These are phyloP conservation scores for Penicillium diatomitis DNA, from an alignment of 495 filamentous ascomycete species.

Conservation along the genomic window DNA sequence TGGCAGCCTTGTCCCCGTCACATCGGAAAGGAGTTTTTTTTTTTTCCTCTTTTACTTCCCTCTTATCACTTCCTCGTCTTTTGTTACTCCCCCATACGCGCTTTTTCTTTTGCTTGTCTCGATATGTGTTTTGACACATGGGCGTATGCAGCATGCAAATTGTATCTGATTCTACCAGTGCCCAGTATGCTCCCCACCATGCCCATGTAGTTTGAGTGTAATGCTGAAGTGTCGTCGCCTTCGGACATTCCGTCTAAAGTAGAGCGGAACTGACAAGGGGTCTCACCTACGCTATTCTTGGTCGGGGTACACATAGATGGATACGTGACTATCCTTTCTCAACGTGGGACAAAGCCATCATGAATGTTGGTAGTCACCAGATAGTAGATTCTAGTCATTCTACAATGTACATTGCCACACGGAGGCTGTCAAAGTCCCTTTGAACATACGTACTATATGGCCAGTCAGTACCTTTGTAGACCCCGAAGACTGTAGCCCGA, in stretches of 20 bases:
- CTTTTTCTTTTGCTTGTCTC: not conserved
- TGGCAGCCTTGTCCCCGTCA: slow-evolving; percentile 11
- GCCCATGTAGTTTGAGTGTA: too few species aligned
- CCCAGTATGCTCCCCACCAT: too few species aligned
- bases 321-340: too few species aligned
- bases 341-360: too few species aligned
- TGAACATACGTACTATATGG: not conserved
- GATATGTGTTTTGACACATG: not conserved
- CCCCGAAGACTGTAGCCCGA: not conserved
- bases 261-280: too few species aligned
- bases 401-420: too few species aligned
- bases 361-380: too few species aligned
- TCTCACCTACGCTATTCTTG: too few species aligned
- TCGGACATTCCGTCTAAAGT: too few species aligned
- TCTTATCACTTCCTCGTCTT: slow-evolving; percentile 12
- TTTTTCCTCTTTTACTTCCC: slow-evolving; percentile 11
- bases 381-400: too few species aligned
- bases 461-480: not conserved
- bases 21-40: slow-evolving; percentile 19
- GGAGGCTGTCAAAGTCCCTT: not conserved
- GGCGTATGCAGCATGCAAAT: slow-evolving; percentile 17
- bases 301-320: too few species aligned
- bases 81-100: slow-evolving; percentile 6
- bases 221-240: too few species aligned
- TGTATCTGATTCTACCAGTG: slow-evolving; percentile 1